Evolutionary conservation across 1,139 yeast species (phyloP).

Genomic region (Pichia kudriavzevii): DNA sequence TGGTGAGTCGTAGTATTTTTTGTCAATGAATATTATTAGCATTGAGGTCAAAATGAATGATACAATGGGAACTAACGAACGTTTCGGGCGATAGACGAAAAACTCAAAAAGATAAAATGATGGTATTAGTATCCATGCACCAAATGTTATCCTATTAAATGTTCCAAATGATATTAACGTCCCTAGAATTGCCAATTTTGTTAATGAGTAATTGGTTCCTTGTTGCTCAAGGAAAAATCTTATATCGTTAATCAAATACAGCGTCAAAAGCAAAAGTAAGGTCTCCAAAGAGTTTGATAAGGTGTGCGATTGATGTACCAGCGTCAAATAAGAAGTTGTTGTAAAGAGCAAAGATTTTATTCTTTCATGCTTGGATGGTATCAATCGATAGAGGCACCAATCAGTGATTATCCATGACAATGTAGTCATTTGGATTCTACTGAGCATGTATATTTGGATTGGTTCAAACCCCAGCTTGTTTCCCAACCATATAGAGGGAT

Average conservation of each 20-base stretch:
- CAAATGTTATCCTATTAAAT: conserved; percentile 81
- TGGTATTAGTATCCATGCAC: conserved; percentile 67
- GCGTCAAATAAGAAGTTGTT: conserved; percentile 71
- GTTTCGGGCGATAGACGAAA: conserved; percentile 25
- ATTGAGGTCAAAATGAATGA: conserved; percentile 33
- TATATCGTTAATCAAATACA: conserved; percentile 45
- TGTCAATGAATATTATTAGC: conserved; percentile 48
- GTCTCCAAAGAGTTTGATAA: conserved; percentile 88
- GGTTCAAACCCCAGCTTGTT: conserved; percentile 33
- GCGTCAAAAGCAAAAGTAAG: conserved; percentile 46
- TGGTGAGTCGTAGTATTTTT: conserved; percentile 25
- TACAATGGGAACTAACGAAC: conserved; percentile 24
- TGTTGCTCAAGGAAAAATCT: conserved; percentile 28
- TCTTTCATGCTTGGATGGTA: conserved; percentile 55
- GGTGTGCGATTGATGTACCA: conserved; percentile 78
- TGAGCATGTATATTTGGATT: conserved; percentile 43
- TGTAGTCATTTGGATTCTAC: conserved; percentile 51
- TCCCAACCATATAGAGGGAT: conserved; percentile 47
- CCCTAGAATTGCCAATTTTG: conserved; percentile 38
- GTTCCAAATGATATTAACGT: conserved; percentile 53
- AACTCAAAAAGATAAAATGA: conserved; percentile 34
- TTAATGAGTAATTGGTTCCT: background rate
- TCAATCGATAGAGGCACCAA: conserved; percentile 39
- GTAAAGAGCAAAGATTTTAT: conserved; percentile 58
- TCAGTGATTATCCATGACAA: conserved; percentile 56